These are phyloP conservation scores for Musa troglodytarum DNA, from an alignment of 176 grass and related monocot genomes.

Conservation along the genomic window DNA sequence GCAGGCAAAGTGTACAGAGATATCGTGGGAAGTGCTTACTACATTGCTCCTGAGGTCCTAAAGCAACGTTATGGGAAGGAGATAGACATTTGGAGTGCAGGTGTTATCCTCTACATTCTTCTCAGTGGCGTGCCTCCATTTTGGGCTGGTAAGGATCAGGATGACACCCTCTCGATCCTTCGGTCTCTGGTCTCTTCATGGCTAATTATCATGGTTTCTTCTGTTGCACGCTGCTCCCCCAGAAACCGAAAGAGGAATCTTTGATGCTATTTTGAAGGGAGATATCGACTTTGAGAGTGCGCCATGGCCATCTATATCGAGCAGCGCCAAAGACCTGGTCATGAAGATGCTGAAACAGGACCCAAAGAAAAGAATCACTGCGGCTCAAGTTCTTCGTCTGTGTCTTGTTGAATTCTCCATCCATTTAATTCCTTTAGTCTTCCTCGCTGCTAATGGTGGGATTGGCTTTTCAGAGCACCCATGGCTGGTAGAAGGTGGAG, in stretches of 20 bases:
- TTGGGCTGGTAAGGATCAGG: constrained; percentile 9
- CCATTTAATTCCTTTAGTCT: background rate
- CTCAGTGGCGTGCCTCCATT: constrained; percentile 14
- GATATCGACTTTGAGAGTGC: constrained; percentile 86
- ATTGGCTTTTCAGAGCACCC: constrained; percentile 60
- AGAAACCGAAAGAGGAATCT: constrained; percentile 99
- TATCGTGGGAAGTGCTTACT: constrained; percentile 17
- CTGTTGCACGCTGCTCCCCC: constrained; percentile 25
- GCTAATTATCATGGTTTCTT: background rate
- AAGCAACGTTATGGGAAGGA: constrained; percentile 3
- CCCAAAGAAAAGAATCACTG: constrained; percentile 90
- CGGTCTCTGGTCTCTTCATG: background rate
- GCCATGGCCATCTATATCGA: constrained; percentile 87
- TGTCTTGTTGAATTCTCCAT: constrained; percentile 3
- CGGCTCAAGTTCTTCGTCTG: constrained; percentile 88
- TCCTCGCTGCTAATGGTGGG: background rate
- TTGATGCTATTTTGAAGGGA: constrained; percentile 66
- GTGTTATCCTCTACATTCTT: constrained; percentile 16
- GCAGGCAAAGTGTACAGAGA: constrained; percentile 15
- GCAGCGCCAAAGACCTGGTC: constrained; percentile 82
- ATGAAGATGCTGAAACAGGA: constrained; percentile 85
- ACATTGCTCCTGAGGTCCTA: constrained; percentile 13
- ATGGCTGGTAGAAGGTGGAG: constrained; percentile 75
- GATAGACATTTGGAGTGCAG: constrained; percentile 15
- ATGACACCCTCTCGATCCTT: background rate